Percentiles rank a stretch among this genome's conserved stretches.
phyloP scores from a whole-genome alignment of 176 grass and related monocot genomes.

The Avena insularis region DNA sequence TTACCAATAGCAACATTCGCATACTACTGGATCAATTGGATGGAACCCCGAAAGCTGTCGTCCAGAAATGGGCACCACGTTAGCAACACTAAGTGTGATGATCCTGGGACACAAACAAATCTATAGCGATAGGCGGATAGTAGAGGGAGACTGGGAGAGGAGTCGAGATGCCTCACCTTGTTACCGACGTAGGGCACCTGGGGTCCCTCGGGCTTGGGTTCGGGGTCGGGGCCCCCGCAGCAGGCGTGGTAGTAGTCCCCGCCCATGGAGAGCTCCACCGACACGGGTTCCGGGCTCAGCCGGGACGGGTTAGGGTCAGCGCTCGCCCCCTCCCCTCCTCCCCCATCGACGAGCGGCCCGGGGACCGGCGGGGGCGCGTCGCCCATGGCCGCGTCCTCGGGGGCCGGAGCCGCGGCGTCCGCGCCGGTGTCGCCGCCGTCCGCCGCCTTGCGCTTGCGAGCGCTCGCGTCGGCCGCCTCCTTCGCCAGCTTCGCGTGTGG shows the following conservation, averaged over 20 bases:
- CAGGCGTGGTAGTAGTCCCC: conserved; percentile 64
- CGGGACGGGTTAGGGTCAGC: conserved; percentile 44
- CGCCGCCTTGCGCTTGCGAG: conserved; percentile 83
- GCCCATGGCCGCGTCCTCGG: conserved; percentile 45
- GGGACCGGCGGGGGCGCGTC: conserved; percentile 30
- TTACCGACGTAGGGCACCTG: conserved; percentile 73
- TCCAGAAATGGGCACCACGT: not conserved
- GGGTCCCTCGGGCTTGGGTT: conserved; percentile 54
- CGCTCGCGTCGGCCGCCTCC: conserved; percentile 89
- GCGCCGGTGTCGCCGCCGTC: conserved; percentile 43
- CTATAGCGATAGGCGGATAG: not conserved
- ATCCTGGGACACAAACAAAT: conserved; percentile 25
- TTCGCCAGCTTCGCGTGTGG: conserved; percentile 70
- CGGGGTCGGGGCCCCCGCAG: conserved; percentile 55
- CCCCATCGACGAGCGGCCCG: conserved; percentile 1
- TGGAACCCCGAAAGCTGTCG: not conserved
- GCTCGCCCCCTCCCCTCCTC: conserved; percentile 18
- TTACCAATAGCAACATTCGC: not conserved
- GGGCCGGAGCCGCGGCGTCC: conserved; percentile 28
- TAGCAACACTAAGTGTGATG: conserved; percentile 2
- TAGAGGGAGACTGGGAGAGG: not conserved
- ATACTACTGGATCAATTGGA: not conserved
- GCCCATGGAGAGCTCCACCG: conserved; percentile 55
- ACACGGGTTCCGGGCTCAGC: conserved; percentile 48
- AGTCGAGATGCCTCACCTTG: conserved; percentile 55